Conservation (phyloP, 495 filamentous ascomycete species). For the Trichodelitschia bisporula region DNA sequence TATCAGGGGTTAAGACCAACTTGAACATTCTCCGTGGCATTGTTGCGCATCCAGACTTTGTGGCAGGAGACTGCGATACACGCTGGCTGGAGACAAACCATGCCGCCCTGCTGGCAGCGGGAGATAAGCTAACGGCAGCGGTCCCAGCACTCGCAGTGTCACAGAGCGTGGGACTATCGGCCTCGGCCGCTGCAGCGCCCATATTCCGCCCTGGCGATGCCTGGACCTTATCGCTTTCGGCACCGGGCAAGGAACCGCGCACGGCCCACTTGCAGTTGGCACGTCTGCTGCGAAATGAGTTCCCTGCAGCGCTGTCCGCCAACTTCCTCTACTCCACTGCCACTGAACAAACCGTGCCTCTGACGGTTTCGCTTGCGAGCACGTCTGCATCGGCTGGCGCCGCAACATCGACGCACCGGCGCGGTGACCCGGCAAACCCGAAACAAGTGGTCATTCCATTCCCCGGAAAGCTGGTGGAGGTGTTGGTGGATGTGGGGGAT, state of each 20-base stretch:
- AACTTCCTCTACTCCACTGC: slow-evolving; percentile 26
- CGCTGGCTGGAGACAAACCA: slow-evolving; percentile 31
- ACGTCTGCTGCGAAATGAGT: slow-evolving; percentile 30
- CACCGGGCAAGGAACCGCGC: slow-evolving; percentile 6
- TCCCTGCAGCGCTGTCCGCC: slow-evolving; percentile 26
- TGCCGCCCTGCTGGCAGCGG: slow-evolving; percentile 14
- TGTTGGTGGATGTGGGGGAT: slow-evolving; percentile 29
- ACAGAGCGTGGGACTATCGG: too few species aligned
- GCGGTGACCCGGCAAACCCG: slow-evolving; percentile 24
- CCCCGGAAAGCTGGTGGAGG: slow-evolving; percentile 31
- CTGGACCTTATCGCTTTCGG: slow-evolving; percentile 25
- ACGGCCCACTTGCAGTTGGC: slow-evolving; percentile 23
- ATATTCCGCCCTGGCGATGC: slow-evolving; percentile 30
- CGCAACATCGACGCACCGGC: slow-evolving; percentile 22
- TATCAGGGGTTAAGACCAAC: slow-evolving; percentile 31
- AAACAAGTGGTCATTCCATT: slow-evolving; percentile 32
- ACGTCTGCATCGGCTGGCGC: slow-evolving; percentile 25
- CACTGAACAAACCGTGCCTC: slow-evolving; percentile 13
- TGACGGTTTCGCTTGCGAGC: slow-evolving; percentile 20
- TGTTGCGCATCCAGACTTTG: slow-evolving; percentile 23
- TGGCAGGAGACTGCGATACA: slow-evolving; percentile 22
- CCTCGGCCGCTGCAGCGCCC: slow-evolving; percentile 12
- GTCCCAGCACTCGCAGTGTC: too few species aligned
- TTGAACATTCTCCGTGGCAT: slow-evolving; percentile 27
- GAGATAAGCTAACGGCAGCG: slow-evolving; percentile 7